These are phyloP conservation scores for Cladophialophora yegresii DNA, from an alignment of 2,329 filamentous ascomycete genomes.

Conservation along the genomic window DNA sequence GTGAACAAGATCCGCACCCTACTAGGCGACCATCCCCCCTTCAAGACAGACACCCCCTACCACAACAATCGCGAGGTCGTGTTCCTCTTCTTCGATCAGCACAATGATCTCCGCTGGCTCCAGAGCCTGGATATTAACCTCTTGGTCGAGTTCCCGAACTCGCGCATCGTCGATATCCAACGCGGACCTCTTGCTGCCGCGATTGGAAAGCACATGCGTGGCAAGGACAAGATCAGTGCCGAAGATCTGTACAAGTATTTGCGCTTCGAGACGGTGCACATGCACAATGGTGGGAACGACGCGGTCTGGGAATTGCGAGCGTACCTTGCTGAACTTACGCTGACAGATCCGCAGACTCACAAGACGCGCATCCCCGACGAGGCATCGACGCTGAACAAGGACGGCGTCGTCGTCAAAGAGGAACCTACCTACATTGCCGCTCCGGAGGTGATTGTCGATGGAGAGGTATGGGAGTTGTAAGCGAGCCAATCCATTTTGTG, in stretches of 20 bases:
- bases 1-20: not conserved
- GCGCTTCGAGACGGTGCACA: not conserved
- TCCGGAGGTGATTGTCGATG: no score
- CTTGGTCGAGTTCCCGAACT: not conserved
- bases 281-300: not conserved
- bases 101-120: not conserved
- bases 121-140: not conserved
- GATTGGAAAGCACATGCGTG: not conserved
- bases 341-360: not conserved
- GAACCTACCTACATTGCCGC: no score
- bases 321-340: not conserved
- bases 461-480: no score
- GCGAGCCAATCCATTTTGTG: no score
- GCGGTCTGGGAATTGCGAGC: not conserved
- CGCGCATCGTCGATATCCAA: not conserved
- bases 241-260: not conserved
- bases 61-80: not conserved
- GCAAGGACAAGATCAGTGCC: not conserved
- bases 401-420: no score
- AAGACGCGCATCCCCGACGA: no score
- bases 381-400: no score
- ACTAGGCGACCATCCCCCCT: not conserved
- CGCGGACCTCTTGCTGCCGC: not conserved
- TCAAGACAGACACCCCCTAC: not conserved
- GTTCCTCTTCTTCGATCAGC: not conserved